Evolutionary conservation across 441 rosid genomes (phyloP).

Genomic region (Melianthus villosus): DNA sequence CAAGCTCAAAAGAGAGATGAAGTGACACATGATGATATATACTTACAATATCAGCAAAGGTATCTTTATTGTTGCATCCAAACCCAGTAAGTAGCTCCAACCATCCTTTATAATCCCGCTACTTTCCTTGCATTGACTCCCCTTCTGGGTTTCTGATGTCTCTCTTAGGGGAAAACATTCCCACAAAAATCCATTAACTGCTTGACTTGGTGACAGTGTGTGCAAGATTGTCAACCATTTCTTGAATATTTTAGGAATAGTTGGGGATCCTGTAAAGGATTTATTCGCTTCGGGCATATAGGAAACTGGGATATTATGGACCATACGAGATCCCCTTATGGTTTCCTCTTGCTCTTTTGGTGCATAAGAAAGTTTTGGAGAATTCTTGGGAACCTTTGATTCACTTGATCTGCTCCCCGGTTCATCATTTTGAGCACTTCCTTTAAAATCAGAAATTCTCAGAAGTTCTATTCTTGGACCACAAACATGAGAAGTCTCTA

Average conservation of each 20-base stretch:
- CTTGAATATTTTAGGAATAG: slow-evolving; percentile 60
- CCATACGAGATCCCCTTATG: slow-evolving; percentile 34
- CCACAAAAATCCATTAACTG: slow-evolving; percentile 30
- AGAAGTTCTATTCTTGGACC: slow-evolving; percentile 35
- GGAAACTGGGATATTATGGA: slow-evolving; percentile 38
- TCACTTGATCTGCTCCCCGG: slow-evolving; percentile 37
- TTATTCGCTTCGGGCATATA: slow-evolving; percentile 47
- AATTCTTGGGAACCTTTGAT: slow-evolving; percentile 34
- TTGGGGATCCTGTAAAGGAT: slow-evolving; percentile 40
- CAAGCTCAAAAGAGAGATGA: slow-evolving; percentile 1
- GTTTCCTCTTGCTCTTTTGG: slow-evolving; percentile 52
- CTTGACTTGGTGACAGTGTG: slow-evolving; percentile 38
- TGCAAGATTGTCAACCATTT: slow-evolving; percentile 62
- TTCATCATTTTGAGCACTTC: slow-evolving; percentile 46
- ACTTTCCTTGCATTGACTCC: slow-evolving; percentile 18
- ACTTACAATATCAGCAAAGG: slow-evolving; percentile 78
- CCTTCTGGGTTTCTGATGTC: slow-evolving; percentile 15
- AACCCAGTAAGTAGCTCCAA: slow-evolving; percentile 41
- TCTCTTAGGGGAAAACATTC: slow-evolving; percentile 27
- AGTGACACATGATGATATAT: not conserved
- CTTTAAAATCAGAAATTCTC: slow-evolving; percentile 63
- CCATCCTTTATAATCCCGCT: slow-evolving; percentile 22
- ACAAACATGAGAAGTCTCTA: slow-evolving; percentile 25
- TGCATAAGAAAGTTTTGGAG: slow-evolving; percentile 49
- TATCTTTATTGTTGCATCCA: slow-evolving; percentile 56